Percentiles rank a stretch among this genome's conserved stretches.
Evolutionary conservation across 345 rosid species (phyloP).

Genomic region (Alliaria petiolata): DNA sequence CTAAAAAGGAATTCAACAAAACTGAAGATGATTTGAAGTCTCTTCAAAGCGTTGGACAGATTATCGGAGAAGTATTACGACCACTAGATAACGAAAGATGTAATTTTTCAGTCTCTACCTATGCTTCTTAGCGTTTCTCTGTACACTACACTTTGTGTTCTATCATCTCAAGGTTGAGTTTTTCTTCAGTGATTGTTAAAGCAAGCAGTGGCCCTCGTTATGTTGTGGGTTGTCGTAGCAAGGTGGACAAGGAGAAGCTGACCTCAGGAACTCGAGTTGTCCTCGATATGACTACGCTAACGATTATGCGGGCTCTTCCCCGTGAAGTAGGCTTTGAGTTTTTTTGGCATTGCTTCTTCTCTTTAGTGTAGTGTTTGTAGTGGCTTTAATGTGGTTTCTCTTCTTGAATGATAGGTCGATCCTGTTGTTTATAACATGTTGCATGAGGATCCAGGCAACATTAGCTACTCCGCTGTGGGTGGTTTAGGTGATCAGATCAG

Average conservation of each 20-base stretch:
- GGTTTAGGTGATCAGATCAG: slow-evolving; percentile 91
- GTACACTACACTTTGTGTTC: neutral
- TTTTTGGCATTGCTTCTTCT: neutral
- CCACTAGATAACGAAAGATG: slow-evolving; percentile 94
- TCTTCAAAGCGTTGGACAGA: slow-evolving; percentile 98
- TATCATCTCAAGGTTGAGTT: neutral
- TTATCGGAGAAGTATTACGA: slow-evolving; percentile 92
- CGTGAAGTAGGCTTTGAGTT: slow-evolving; percentile 55
- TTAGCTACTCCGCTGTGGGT: slow-evolving; percentile 94
- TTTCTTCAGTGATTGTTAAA: slow-evolving; percentile 73
- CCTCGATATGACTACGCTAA: slow-evolving; percentile 93
- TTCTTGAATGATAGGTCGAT: slow-evolving; percentile 58
- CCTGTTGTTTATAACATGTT: slow-evolving; percentile 94
- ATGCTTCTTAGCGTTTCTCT: neutral
- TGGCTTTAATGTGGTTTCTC: neutral
- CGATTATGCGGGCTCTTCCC: slow-evolving; percentile 94
- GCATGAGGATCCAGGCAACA: slow-evolving; percentile 94
- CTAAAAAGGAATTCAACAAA: slow-evolving; percentile 92
- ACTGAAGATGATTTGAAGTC: slow-evolving; percentile 98
- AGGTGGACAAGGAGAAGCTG: slow-evolving; percentile 88
- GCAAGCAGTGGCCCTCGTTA: slow-evolving; percentile 95
- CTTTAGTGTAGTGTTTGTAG: neutral
- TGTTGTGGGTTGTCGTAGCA: slow-evolving; percentile 97
- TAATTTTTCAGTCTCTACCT: slow-evolving; percentile 24
- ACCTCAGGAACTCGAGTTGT: slow-evolving; percentile 92